phyloP scores from a whole-genome alignment of 768 basidiomycete species.

The Xerocomellus amylosporus region DNA sequence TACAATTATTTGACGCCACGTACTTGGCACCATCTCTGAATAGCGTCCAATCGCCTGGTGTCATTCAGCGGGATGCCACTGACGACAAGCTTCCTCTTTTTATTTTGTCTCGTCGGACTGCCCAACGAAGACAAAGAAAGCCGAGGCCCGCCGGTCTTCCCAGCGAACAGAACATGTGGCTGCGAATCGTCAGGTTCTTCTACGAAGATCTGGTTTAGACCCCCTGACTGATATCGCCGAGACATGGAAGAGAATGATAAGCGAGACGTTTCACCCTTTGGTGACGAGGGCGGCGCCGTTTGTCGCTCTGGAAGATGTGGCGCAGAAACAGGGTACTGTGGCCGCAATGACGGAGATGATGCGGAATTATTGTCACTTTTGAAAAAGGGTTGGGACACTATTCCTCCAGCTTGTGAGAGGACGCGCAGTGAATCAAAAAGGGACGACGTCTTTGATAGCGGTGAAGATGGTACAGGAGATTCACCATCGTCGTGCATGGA shows the following conservation, averaged over 20 bases:
- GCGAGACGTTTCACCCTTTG: constrained; percentile 31
- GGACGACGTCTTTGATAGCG: constrained; percentile 31
- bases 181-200: constrained; percentile 30
- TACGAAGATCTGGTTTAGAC: constrained; percentile 21
- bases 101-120: constrained; percentile 39
- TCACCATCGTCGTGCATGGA: constrained; percentile 40
- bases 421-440: constrained; percentile 35
- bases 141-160: constrained; percentile 22
- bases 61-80: constrained; percentile 66
- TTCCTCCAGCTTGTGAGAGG: constrained; percentile 25
- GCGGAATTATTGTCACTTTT: constrained; percentile 23
- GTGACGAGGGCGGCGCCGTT: constrained; percentile 28
- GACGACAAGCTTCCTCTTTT: constrained; percentile 65
- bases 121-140: constrained; percentile 36
- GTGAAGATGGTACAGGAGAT: constrained; percentile 40
- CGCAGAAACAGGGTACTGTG: constrained; percentile 36
- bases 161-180: constrained; percentile 30
- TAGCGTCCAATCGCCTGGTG: constrained; percentile 58
- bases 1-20: constrained; percentile 12
- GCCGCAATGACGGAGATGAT: constrained; percentile 38
- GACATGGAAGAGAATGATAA: constrained; percentile 30
- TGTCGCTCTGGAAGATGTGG: constrained; percentile 41
- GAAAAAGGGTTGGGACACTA: constrained; percentile 35
- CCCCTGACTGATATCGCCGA: constrained; percentile 11
- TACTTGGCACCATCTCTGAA: constrained; percentile 78